Evolutionary conservation across 139 green algal genomes (phyloP).

Genomic region (Marvania coccoides): DNA sequence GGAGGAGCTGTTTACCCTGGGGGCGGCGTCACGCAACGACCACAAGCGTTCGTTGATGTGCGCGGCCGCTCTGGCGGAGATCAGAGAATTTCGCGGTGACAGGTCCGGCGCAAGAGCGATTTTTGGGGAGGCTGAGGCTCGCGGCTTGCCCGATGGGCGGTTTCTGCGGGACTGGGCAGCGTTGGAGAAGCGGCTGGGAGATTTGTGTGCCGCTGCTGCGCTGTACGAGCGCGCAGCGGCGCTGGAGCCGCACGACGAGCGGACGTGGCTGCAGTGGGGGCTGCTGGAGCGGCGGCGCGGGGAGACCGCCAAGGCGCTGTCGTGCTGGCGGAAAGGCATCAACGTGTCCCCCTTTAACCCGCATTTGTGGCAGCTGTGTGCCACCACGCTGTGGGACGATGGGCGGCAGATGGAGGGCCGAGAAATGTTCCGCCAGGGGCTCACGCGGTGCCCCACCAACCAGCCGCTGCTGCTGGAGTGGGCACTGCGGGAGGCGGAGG

Average conservation of each 20-base stretch:
- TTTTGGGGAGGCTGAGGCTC: slow-evolving; percentile 14
- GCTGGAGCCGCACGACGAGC: slow-evolving; percentile 33
- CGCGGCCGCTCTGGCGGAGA: slow-evolving; percentile 48
- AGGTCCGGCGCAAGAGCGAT: slow-evolving; percentile 19
- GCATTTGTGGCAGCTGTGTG: slow-evolving; percentile 50
- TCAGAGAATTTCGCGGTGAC: slow-evolving; percentile 43
- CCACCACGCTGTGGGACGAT: slow-evolving; percentile 23
- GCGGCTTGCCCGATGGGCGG: slow-evolving; percentile 7
- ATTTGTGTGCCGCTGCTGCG: slow-evolving; percentile 26
- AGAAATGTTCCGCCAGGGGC: slow-evolving; percentile 35
- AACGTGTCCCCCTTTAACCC: slow-evolving; percentile 47
- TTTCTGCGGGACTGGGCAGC: slow-evolving; percentile 52
- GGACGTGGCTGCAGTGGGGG: slow-evolving; percentile 63
- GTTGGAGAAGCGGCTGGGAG: slow-evolving; percentile 58
- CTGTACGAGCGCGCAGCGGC: slow-evolving; percentile 15
- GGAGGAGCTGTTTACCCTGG: slow-evolving; percentile 24
- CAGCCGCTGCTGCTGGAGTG: slow-evolving; percentile 68
- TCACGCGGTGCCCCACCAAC: slow-evolving; percentile 38
- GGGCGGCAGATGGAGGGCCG: slow-evolving; percentile 14
- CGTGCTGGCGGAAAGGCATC: slow-evolving; percentile 43
- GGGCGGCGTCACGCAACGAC: slow-evolving; percentile 6
- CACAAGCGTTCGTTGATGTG: slow-evolving; percentile 37
- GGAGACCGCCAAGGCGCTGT: slow-evolving; percentile 22
- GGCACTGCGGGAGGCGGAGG: slow-evolving; percentile 51
- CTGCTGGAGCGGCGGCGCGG: slow-evolving; percentile 54